Evolutionary conservation across 805 yeast species (phyloP), one percentile per base, ranked within the genome.

Genomic region (Suhomyces prunicola): DNA sequence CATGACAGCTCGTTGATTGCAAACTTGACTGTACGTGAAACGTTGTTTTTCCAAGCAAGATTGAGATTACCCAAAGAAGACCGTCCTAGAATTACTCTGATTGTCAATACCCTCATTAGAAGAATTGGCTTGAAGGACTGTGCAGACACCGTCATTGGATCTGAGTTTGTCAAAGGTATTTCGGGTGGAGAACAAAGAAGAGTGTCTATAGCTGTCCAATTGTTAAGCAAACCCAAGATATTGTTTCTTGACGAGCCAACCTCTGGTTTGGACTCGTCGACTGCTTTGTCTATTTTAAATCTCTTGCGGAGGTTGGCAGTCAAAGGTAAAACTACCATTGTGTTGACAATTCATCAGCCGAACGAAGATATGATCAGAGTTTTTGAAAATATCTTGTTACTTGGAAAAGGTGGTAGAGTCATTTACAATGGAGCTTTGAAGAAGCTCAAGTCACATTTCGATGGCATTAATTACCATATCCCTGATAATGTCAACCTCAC

Each of bases 101-200:
- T 56, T 19, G 55, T 65, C 44, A 50, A 59, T 17, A 50, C 51
- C 6, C 39, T 65, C 8, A 54, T 65, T 33, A 49, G 69, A 23
- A 56, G 52, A 48, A 59, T 64, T 6, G 68, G 68, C 1, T 57
- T 65, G 6, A 52, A 60, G 33, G 69, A 65, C 45, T 65, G 68
- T 48, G 69, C 68, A 5, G 69, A 65, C 33, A 65, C 68, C 1
- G 58, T 65, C 2, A 57, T 65, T 12, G 69, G 68, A 12, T 54
- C 59, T 1, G 64, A 54, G 27, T 41, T 54, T 8, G 60, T 56
- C 10, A 66, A 66, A 40, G 70, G 70, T 3, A 59, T 65, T 13
- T 61, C 66, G 13, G 70, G 70, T 2, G 70, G 69, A 7, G 68
- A 65, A 49, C 63, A 65, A 49, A 55, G 69, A 40, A 55, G 69